phyloP scores from a whole-genome alignment of 106 monocot genomes.

The Hemerocallis citrina region DNA sequence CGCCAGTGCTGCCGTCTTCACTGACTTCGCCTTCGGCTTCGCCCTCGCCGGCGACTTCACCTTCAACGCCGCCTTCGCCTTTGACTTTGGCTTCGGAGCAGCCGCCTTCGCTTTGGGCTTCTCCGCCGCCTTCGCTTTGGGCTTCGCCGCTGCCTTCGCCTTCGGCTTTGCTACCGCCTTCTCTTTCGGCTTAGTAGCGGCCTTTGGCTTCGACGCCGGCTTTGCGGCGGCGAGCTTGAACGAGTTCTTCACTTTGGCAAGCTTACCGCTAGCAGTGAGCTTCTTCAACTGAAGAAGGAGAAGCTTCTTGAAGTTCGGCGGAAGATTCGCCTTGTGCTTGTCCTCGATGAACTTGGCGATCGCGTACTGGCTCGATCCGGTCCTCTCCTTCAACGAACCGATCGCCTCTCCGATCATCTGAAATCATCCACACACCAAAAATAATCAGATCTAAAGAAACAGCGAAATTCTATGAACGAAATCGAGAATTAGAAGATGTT shows the following conservation, averaged over 20 bases:
- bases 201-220: not conserved
- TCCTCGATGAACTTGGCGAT: slow-evolving; percentile 78
- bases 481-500: not conserved
- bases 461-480: not conserved
- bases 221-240: slow-evolving; percentile 46
- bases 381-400: slow-evolving; percentile 58
- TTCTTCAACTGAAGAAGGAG: slow-evolving; percentile 56
- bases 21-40: too few relatives aligned
- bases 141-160: slow-evolving; percentile 6
- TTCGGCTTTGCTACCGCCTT: slow-evolving; percentile 15
- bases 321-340: slow-evolving; percentile 54
- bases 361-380: slow-evolving; percentile 77
- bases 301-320: slow-evolving; percentile 70
- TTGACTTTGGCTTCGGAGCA: slow-evolving; percentile 19
- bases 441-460: not conserved
- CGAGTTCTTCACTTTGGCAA: slow-evolving; percentile 71
- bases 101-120: slow-evolving; percentile 22
- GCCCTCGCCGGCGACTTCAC: slow-evolving; percentile 15
- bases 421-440: not conserved
- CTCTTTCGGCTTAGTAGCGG: slow-evolving; percentile 11
- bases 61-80: slow-evolving; percentile 18
- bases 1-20: slow-evolving; percentile 14
- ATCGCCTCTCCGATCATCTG: slow-evolving; percentile 86
- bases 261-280: slow-evolving; percentile 53
- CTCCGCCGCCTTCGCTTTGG: slow-evolving; percentile 10